phyloP scores from a whole-genome alignment of 352 stramenopile genomes.

The Phytophthora crassamura region DNA sequence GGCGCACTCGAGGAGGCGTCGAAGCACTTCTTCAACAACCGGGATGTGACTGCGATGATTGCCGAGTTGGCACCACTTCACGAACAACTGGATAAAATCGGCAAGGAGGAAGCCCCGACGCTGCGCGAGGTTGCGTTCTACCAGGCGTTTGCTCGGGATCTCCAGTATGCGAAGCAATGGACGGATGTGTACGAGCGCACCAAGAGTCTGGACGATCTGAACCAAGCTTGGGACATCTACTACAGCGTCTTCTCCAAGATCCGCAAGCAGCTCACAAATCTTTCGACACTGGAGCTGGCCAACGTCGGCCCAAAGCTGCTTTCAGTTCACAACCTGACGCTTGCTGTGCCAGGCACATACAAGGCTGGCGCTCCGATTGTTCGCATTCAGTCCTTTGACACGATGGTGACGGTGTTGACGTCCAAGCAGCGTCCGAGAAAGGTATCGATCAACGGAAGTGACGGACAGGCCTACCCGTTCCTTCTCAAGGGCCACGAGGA shows the following conservation, averaged over 20 bases:
- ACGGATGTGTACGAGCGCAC: conserved; percentile 82
- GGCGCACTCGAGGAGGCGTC: conserved; percentile 98
- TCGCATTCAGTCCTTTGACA: conserved; percentile 94
- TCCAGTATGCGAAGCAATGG: conserved; percentile 89
- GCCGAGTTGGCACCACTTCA: conserved; percentile 96
- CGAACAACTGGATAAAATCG: conserved; percentile 84
- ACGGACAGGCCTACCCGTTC: conserved; percentile 99
- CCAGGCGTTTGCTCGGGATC: conserved; percentile 94
- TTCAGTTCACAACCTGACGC: conserved; percentile 93
- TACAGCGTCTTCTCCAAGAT: conserved; percentile 98
- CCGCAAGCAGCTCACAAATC: conserved; percentile 92
- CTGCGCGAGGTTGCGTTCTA: conserved; percentile 87
- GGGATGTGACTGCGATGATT: conserved; percentile 97
- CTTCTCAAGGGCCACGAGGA: conserved; percentile 99
- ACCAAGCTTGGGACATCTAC: conserved; percentile 98
- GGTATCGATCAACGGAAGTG: conserved; percentile 97
- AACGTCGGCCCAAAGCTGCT: conserved; percentile 98
- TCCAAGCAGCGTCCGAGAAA: conserved; percentile 99
- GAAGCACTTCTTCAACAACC: conserved; percentile 97
- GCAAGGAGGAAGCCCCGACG: conserved; percentile 70
- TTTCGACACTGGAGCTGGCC: conserved; percentile 97
- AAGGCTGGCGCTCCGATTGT: conserved; percentile 87
- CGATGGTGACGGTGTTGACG: conserved; percentile 96
- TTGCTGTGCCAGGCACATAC: conserved; percentile 96
- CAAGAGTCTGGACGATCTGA: conserved; percentile 83